Evolutionary conservation across 2,329 filamentous ascomycete genomes (phyloP), one percentile per base, ranked within the genome.

Genomic region (Venturia carpophila): DNA sequence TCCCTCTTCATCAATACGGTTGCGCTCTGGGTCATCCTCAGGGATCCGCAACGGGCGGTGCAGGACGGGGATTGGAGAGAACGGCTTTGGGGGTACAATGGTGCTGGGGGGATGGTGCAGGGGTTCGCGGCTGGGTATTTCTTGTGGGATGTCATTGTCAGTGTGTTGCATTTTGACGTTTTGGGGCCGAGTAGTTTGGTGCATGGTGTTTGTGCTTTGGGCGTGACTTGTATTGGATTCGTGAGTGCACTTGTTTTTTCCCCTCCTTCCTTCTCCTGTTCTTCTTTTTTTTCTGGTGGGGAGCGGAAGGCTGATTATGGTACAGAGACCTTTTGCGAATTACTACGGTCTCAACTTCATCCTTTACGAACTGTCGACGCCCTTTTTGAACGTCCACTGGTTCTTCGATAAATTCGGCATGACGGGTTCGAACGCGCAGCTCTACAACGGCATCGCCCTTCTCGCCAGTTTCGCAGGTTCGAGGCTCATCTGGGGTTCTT

Each of bases 381-480:
- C 90, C 9, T 92, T 94, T 75, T 82, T 94, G 66, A 95, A 95
- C 74, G 84, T 93, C 73, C 91, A 95, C 79, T 95, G 91, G 91
- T 94, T 94, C 79, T 90, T 89, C 77, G 91, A 95, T 77, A 95
- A 95, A 79, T 79, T 93, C 66, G 83, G 85, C 71, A 86, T 91
- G 81, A 94, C 91, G 0, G 91, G 91, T 43, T 86, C 87, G 24
- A 81, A 80, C 64, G 76, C 85, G 30, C 91, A 94, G 77, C 82
- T 66, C 15, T 60, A 64, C 63, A 67, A 68, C 43, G 66, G 67
- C 66, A 67, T 67, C 34, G 21, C 42, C 21, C 66, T 68, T 39
- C 84, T 93, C 63, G 52, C 45, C 30, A 49, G n/a, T 47, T 68
- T 68, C 56, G 56, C 42, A n/a, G 64, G 66, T 15, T 63, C 39